These are phyloP conservation scores for Podospora comata DNA, from an alignment of 495 filamentous ascomycete genomes.

Conservation along the genomic window DNA sequence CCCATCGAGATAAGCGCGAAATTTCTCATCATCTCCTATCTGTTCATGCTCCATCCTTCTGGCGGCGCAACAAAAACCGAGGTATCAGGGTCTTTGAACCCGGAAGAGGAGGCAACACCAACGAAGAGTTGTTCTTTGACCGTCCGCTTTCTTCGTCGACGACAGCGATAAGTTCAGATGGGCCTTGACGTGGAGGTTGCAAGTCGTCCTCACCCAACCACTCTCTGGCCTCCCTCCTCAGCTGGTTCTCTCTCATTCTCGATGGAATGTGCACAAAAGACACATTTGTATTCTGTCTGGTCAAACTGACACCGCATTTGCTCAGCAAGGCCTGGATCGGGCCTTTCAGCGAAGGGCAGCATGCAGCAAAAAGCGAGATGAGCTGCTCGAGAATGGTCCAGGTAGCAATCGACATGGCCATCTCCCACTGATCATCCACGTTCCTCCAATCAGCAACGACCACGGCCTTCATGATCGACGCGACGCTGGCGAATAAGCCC, in stretches of 20 bases:
- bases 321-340: slow-evolving; percentile 21
- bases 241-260: not conserved
- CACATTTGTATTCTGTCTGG: slow-evolving; percentile 13
- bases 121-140: not conserved
- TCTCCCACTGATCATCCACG: slow-evolving; percentile 13
- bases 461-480: slow-evolving; percentile 22
- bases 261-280: slow-evolving; percentile 17
- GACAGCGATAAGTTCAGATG: not conserved
- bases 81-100: slow-evolving; percentile 1
- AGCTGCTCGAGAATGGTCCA: slow-evolving; percentile 27
- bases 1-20: not conserved
- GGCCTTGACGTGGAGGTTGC: not conserved
- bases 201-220: not conserved
- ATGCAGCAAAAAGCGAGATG: slow-evolving; percentile 22
- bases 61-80: not conserved
- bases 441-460: slow-evolving; percentile 9
- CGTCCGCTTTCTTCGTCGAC: not conserved
- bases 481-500: slow-evolving; percentile 22
- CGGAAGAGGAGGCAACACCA: not conserved
- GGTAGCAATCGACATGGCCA: slow-evolving; percentile 19
- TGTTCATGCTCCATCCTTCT: not conserved
- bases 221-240: slow-evolving; percentile 9
- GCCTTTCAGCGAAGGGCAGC: slow-evolving; percentile 25
- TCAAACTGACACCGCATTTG: slow-evolving; percentile 16
- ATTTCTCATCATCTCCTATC: not conserved